Evolutionary conservation across 345 rosid species (phyloP).

Genomic region (Clarkia xantiana): DNA sequence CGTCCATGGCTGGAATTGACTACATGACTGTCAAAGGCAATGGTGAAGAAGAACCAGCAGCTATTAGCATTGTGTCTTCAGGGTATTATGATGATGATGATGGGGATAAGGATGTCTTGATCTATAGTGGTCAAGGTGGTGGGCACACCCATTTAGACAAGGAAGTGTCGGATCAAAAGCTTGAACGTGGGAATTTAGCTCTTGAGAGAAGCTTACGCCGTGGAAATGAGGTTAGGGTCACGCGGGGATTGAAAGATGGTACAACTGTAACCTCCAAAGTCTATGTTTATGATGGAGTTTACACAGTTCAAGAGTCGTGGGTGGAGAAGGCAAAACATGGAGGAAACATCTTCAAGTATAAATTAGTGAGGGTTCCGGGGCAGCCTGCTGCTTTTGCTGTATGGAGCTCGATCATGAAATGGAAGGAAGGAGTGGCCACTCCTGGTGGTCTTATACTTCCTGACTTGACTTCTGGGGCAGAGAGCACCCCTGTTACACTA

Average conservation of each 20-base stretch:
- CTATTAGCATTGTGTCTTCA: slow-evolving; percentile 62
- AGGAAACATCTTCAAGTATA: slow-evolving; percentile 55
- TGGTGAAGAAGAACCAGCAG: slow-evolving; percentile 46
- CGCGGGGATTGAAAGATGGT: no score
- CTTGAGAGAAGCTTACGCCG: slow-evolving; percentile 58
- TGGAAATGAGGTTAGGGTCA: slow-evolving; percentile 49
- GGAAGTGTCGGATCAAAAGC: slow-evolving; percentile 53
- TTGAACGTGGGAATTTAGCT: slow-evolving; percentile 80
- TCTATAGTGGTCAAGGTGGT: slow-evolving; percentile 74
- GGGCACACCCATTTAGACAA: slow-evolving; percentile 17
- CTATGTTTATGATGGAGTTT: slow-evolving; percentile 62
- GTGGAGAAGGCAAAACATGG: slow-evolving; percentile 61
- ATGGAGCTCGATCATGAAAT: slow-evolving; percentile 56
- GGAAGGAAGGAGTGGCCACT: slow-evolving; percentile 36
- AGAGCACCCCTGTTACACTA: slow-evolving; percentile 54
- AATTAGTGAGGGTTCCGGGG: slow-evolving; percentile 45
- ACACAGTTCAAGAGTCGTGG: no score
- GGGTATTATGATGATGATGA: slow-evolving; percentile 51
- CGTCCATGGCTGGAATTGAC: slow-evolving; percentile 72
- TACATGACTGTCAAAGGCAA: slow-evolving; percentile 30
- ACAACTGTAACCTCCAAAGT: slow-evolving; percentile 24
- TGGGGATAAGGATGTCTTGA: slow-evolving; percentile 48
- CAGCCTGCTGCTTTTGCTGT: no score
- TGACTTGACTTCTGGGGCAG: slow-evolving; percentile 75
- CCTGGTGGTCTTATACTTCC: slow-evolving; percentile 54